Evolutionary conservation across 2,329 filamentous ascomycete genomes (phyloP).

Genomic region (Xylariaceae sp.): DNA sequence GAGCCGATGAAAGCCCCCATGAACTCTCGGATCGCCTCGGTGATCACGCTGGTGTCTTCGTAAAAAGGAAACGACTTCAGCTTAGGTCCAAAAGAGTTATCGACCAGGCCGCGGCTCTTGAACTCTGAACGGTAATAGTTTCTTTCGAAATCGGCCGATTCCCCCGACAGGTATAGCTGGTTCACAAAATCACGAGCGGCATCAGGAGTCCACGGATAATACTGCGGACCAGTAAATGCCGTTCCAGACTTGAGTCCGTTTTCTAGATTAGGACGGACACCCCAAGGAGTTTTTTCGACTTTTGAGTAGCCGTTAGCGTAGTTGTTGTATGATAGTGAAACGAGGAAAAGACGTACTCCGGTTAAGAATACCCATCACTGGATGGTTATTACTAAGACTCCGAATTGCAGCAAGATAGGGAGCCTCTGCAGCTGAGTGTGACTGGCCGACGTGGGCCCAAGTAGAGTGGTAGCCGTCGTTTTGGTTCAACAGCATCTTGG

Average conservation of each 20-base stretch:
- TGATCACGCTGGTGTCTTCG: slow-evolving; percentile 49
- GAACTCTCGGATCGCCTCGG: slow-evolving; percentile 46
- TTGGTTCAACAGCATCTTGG: slow-evolving; percentile 57
- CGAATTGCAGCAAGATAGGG: slow-evolving; percentile 53
- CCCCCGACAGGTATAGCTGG: slow-evolving; percentile 13
- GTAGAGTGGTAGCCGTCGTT: slow-evolving; percentile 56
- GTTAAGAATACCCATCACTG: slow-evolving; percentile 49
- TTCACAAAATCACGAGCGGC: slow-evolving; percentile 38
- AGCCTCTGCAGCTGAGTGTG: slow-evolving; percentile 52
- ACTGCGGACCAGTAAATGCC: slow-evolving; percentile 33
- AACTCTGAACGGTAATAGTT: slow-evolving; percentile 16
- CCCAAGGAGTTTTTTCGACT: slow-evolving; percentile 43
- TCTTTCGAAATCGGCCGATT: slow-evolving; percentile 14
- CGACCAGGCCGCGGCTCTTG: slow-evolving; percentile 48
- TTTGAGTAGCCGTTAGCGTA: slow-evolving; percentile 10
- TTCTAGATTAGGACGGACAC: slow-evolving; percentile 38
- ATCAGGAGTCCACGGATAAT: slow-evolving; percentile 41
- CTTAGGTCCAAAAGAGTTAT: slow-evolving; percentile 44
- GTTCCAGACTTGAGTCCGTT: slow-evolving; percentile 1
- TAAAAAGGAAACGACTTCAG: slow-evolving; percentile 53
- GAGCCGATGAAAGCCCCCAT: slow-evolving; percentile 50
- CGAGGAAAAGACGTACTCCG: slow-evolving; percentile 37
- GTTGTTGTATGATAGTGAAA: not conserved
- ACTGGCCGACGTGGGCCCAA: slow-evolving; percentile 51
- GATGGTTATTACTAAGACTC: slow-evolving; percentile 52